Conservation (phyloP, 306 rosid genomes). For the Phaseolus lunatus region DNA sequence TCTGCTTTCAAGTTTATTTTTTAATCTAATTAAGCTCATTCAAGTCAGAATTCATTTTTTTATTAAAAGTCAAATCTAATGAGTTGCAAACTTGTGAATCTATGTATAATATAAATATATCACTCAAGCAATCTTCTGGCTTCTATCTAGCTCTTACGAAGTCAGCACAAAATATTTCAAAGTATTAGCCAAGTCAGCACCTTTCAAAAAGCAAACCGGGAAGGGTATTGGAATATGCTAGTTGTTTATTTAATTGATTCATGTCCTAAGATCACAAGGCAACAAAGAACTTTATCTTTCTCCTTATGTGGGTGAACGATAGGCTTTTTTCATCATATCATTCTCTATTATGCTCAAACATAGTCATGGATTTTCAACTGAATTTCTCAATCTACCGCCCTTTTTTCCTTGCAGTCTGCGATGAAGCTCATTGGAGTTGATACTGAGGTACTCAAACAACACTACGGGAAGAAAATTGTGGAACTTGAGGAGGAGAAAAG, state of each 20-base stretch:
- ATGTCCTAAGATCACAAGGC: slow-evolving; percentile 12
- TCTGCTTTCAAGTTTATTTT: slow-evolving; percentile 8
- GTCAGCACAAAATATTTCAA: background rate
- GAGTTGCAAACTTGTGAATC: slow-evolving; percentile 23
- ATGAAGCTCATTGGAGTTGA: slow-evolving; percentile 71
- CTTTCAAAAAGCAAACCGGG: slow-evolving; percentile 14
- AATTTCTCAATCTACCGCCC: slow-evolving; percentile 19
- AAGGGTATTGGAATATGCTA: slow-evolving; percentile 25
- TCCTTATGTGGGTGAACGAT: slow-evolving; percentile 1
- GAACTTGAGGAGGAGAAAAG: slow-evolving; percentile 89
- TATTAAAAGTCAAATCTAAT: background rate
- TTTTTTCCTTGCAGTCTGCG: slow-evolving; percentile 62
- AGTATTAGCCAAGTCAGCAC: slow-evolving; percentile 25
- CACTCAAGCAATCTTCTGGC: slow-evolving; percentile 5
- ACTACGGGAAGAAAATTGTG: slow-evolving; percentile 69
- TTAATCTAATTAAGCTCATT: background rate
- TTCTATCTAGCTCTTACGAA: slow-evolving; percentile 5
- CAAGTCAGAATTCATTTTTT: background rate
- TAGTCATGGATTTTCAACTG: slow-evolving; percentile 38
- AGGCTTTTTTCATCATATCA: slow-evolving; percentile 9
- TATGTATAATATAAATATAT: background rate
- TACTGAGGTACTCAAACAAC: slow-evolving; percentile 68
- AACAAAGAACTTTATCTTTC: background rate
- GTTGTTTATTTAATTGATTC: slow-evolving; percentile 17
- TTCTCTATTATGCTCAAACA: slow-evolving; percentile 23